Evolutionary conservation across 2,329 filamentous ascomycete species (phyloP).

Genomic region (Lecanosticta acicola): DNA sequence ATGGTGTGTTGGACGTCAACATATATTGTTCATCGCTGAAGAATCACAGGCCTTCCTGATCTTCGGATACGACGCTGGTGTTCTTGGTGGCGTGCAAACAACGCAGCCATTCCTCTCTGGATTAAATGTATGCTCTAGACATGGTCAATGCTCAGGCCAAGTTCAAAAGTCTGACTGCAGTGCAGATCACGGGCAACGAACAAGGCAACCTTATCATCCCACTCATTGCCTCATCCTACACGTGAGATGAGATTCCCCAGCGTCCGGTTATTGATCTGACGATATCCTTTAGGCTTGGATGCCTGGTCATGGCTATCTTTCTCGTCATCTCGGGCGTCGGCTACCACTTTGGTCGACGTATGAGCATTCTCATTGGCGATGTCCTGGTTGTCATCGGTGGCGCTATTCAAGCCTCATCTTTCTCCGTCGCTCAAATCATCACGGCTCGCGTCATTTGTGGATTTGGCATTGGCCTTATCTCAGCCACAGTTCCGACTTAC

Average conservation of each 20-base stretch:
- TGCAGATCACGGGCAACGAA: background rate
- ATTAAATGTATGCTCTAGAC: background rate
- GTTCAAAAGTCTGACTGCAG: background rate
- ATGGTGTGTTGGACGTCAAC: background rate
- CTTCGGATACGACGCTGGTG: slow-evolving; percentile 1
- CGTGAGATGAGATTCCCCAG: background rate
- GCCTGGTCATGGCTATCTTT: background rate
- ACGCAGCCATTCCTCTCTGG: background rate
- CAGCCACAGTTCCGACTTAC: slow-evolving; percentile 30
- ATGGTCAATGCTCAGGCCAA: background rate
- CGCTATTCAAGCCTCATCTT: slow-evolving; percentile 42
- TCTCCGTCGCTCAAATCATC: slow-evolving; percentile 43
- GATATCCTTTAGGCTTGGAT: background rate
- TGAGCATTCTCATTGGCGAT: background rate
- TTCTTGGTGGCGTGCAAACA: background rate
- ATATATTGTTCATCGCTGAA: background rate
- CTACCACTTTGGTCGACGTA: background rate
- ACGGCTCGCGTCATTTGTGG: slow-evolving; percentile 46
- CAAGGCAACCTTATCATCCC: background rate
- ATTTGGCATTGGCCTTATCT: slow-evolving; percentile 38
- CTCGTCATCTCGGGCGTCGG: background rate
- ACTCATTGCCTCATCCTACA: background rate
- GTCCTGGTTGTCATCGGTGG: slow-evolving; percentile 34
- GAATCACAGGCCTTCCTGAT: background rate
- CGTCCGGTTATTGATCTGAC: background rate